Evolutionary conservation across 371 early-diverging fungal species (phyloP).

Genomic region (Zychaea mexicana): DNA sequence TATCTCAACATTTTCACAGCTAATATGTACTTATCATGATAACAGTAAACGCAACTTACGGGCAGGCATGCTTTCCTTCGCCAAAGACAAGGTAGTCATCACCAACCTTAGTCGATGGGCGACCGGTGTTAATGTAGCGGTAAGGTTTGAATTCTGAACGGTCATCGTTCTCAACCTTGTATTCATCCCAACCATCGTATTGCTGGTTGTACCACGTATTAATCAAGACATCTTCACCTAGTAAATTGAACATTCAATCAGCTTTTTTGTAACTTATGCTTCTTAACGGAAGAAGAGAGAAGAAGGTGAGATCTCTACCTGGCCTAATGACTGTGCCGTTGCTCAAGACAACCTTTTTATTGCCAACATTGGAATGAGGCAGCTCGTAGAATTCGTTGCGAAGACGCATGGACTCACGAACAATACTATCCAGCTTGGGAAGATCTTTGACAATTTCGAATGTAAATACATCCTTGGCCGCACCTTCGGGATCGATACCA

Average conservation of each 20-base stretch:
- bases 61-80: conserved; percentile 49
- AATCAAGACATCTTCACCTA: conserved; percentile 31
- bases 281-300: too few species aligned
- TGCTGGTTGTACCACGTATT: conserved; percentile 27
- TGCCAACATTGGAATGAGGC: conserved; percentile 32
- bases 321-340: conserved; percentile 44
- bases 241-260: too few species aligned
- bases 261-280: too few species aligned
- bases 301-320: too few species aligned
- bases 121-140: conserved; percentile 44
- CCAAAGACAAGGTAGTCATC: conserved; percentile 52
- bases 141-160: conserved; percentile 40
- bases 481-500: not conserved
- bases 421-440: conserved; percentile 49
- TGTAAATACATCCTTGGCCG: conserved; percentile 24
- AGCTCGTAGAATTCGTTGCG: conserved; percentile 23
- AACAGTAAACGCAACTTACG: not conserved
- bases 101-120: conserved; percentile 40
- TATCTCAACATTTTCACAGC: too few species aligned
- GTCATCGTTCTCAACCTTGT: conserved; percentile 15
- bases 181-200: conserved; percentile 1
- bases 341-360: conserved; percentile 28
- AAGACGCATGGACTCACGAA: conserved; percentile 45
- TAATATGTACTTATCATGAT: too few species aligned
- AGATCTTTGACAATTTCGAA: conserved; percentile 36